Evolutionary conservation across 257 asterid species (phyloP).

Genomic region (Cinchona pubescens): DNA sequence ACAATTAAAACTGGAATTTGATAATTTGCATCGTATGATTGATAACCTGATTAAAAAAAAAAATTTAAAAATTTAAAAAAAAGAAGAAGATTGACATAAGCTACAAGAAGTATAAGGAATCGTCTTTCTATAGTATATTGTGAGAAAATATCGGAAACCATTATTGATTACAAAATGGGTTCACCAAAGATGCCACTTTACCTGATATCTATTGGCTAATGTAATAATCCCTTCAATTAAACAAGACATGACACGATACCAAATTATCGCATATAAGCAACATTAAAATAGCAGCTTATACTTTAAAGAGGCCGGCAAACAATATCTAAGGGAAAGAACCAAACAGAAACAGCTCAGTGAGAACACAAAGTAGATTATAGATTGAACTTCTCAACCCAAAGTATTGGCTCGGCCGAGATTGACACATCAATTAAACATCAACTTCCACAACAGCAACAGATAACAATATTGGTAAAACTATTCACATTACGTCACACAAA

Average conservation of each 20-base stretch:
- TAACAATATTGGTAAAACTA: neutral
- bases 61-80: too few relatives aligned
- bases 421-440: neutral
- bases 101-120: constrained; percentile 9
- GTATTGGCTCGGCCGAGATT: neutral
- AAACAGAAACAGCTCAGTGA: neutral
- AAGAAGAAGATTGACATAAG: neutral
- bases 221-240: neutral
- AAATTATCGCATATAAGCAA: neutral
- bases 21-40: neutral
- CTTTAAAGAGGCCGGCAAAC: constrained; percentile 2
- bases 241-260: neutral
- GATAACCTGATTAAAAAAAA: neutral
- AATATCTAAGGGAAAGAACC: neutral
- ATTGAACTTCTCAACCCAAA: neutral
- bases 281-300: neutral
- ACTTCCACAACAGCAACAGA: neutral
- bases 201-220: constrained; percentile 3
- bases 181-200: constrained; percentile 1
- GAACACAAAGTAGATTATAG: constrained; percentile 3
- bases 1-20: neutral
- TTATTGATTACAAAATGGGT: neutral
- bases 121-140: neutral
- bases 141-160: neutral
- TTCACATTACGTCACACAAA: neutral